Evolutionary conservation across 768 basidiomycete genomes (phyloP), one percentile per base, ranked within the genome.

Genomic region (Pleurotus cornucopiae): DNA sequence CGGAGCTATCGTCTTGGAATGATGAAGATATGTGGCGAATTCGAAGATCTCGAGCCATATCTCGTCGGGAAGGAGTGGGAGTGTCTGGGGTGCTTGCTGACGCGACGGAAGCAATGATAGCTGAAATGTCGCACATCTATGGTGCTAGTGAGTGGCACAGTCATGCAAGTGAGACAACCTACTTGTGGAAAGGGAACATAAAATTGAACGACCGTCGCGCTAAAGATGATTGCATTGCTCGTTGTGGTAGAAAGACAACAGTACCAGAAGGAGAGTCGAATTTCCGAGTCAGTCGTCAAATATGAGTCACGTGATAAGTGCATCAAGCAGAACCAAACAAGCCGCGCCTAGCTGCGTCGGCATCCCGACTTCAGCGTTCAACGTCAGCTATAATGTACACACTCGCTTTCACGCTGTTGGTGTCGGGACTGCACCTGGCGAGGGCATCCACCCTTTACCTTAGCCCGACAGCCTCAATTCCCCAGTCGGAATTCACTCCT

Each of bases 361-460:
- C n/a, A n/a, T 49, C 16, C 26, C 30, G 38, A 37, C 34, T 49
- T 34, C 7, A 38, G 46, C 21, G 23, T n/a, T 34, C 25, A 49
- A 18, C 48, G 26, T n/a, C 48, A n/a, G 6, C 48, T 5, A 49
- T 37, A 34, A n/a, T 37, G 25, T 30, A 26, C 30, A 49, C 11
- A 49, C 38, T 26, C 48, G 38, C 48, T n/a, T 53, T 67, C 23
- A 55, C 47, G 56, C 54, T 71, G 44, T 49, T 77, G 38, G 62
- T 78, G 30, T 69, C 68, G 20, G 63, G 63, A 26, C 54, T 74
- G 7, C 72, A 69, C 25, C 63, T 80, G 23, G 73, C 76, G 37
- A 71, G 69, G 58, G 85, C 86, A 18, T 73, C 85, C 6, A 69
- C 79, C 45, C 78, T 89, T 25, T 89, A 84, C 65, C 72, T 89